These are phyloP conservation scores for Vishniacozyma victoriae DNA, from an alignment of 768 basidiomycete species.

Conservation along the genomic window DNA sequence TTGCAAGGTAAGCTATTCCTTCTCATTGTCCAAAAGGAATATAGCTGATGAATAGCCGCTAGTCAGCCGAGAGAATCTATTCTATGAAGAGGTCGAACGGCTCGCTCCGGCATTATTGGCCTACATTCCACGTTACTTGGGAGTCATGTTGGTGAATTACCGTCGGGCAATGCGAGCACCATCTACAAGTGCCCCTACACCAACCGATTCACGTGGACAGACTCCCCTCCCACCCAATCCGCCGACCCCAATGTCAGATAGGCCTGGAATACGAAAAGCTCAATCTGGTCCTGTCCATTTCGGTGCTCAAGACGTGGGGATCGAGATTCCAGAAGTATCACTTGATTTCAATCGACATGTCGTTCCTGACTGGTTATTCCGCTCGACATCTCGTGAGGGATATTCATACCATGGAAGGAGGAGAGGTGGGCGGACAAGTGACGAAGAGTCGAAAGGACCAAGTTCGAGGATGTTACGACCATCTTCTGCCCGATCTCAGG, in stretches of 20 bases:
- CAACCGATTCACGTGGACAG: slow-evolving; percentile 17
- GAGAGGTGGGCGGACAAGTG: not conserved
- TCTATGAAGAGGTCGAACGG: slow-evolving; percentile 93
- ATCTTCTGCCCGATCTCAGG: slow-evolving; percentile 29
- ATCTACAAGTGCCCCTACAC: slow-evolving; percentile 7
- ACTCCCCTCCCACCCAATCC: not conserved
- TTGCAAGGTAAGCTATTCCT: slow-evolving; percentile 71
- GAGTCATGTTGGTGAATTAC: slow-evolving; percentile 97
- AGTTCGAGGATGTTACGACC: slow-evolving; percentile 13
- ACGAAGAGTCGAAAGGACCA: slow-evolving; percentile 12
- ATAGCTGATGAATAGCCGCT: slow-evolving; percentile 63
- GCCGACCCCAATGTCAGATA: not conserved
- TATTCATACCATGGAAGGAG: not conserved
- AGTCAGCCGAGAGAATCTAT: slow-evolving; percentile 91
- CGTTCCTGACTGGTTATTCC: slow-evolving; percentile 84
- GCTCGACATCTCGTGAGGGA: not conserved
- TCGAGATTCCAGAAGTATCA: slow-evolving; percentile 89
- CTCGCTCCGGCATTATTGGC: slow-evolving; percentile 85
- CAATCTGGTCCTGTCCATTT: slow-evolving; percentile 5
- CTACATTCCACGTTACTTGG: slow-evolving; percentile 96
- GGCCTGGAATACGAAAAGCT: slow-evolving; percentile 13
- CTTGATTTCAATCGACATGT: slow-evolving; percentile 93
- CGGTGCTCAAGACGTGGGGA: slow-evolving; percentile 48
- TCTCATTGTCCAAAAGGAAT: not conserved
- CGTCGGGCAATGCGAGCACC: slow-evolving; percentile 58